Base-by-base conservation (phyloP, 495 filamentous ascomycete genomes). In the Copromyces sp. region DNA sequence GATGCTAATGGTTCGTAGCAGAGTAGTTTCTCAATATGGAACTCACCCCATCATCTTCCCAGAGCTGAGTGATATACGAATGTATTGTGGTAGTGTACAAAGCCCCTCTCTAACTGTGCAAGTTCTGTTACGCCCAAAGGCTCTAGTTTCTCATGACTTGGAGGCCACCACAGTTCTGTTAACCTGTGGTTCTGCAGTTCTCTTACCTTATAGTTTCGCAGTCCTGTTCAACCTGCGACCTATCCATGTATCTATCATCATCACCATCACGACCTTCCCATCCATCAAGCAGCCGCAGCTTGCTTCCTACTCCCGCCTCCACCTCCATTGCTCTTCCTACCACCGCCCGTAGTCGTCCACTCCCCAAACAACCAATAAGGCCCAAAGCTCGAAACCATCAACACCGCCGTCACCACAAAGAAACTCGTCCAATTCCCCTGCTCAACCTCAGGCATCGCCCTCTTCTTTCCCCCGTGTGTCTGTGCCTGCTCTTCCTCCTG, bases 381-480 rank as follows among this genome's bases (percentile, higher is more conserved):
- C 3, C 76, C 77, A 7, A 83, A 14, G 5, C 86, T 65, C n/a
- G 78, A 81, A 4, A 83, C 41, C 24, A 74, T 71, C 47, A 88
- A 45, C 5, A 87, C 78, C 0, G 78, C 79, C 38, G 82, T 75
- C 14, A 84, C 75, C 9, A 78, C 70, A 35, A 86, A 73, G 53
- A 89, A 89, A 73, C 82, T 83, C 35, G 53, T 24, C 69, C 38
- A 6, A 45, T 72, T 6, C 2, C 39, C 32, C 70, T 71, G 39
- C 9, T 39, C n/a, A 1, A 42, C 16, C 4, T 71, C 71, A 1
- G 68, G 68, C 3, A 39, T 2, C 8, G 41, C 59, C 29, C 45
- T 44, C 8, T 73, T 72, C 0, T 69, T 45, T 29, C 72, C 20
- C 29, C 71, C 72, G 53, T 59, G 47, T 69, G 71, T 9, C 74